phyloP scores from a whole-genome alignment of 495 filamentous ascomycete genomes.

The Penicillium desertorum region DNA sequence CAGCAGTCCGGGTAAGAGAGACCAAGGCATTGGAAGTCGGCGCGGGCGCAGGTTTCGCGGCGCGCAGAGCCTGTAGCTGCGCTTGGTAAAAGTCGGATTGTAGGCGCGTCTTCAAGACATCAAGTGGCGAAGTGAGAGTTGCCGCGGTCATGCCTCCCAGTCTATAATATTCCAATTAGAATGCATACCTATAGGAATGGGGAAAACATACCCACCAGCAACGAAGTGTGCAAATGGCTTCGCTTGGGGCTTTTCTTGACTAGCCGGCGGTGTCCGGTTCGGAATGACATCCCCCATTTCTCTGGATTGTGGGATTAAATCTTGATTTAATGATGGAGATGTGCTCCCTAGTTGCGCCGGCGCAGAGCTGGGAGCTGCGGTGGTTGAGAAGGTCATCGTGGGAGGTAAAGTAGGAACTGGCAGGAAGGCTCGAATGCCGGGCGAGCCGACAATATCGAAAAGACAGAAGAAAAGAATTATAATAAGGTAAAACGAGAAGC shows the following conservation, averaged over 20 bases:
- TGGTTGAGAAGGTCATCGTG: slow-evolving; percentile 23
- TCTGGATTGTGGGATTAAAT: slow-evolving; percentile 48
- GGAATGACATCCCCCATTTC: slow-evolving; percentile 61
- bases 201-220: slow-evolving; percentile 69
- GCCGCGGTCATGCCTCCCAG: slow-evolving; percentile 86
- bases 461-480: background rate
- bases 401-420: slow-evolving; percentile 3
- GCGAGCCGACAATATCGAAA: background rate
- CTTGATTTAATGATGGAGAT: slow-evolving; percentile 10
- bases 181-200: too few species aligned
- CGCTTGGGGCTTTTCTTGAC: slow-evolving; percentile 49
- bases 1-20: slow-evolving; percentile 44
- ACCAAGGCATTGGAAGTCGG: slow-evolving; percentile 39
- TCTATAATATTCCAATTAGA: slow-evolving; percentile 39
- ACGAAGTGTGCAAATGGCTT: slow-evolving; percentile 90
- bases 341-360: slow-evolving; percentile 28
- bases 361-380: slow-evolving; percentile 27
- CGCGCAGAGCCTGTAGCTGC: slow-evolving; percentile 51
- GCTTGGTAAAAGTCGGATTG: slow-evolving; percentile 90
- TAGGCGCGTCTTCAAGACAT: slow-evolving; percentile 86
- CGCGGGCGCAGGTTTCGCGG: slow-evolving; percentile 43
- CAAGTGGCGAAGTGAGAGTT: slow-evolving; percentile 81
- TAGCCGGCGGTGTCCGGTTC: slow-evolving; percentile 34
- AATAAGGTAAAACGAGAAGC: background rate
- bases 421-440: slow-evolving; percentile 1